Percentiles rank a stretch among this genome's conserved stretches.
These are phyloP conservation scores for Tetradesmus obliquus DNA, from an alignment of 139 green algal genomes.

Conservation along the genomic window DNA sequence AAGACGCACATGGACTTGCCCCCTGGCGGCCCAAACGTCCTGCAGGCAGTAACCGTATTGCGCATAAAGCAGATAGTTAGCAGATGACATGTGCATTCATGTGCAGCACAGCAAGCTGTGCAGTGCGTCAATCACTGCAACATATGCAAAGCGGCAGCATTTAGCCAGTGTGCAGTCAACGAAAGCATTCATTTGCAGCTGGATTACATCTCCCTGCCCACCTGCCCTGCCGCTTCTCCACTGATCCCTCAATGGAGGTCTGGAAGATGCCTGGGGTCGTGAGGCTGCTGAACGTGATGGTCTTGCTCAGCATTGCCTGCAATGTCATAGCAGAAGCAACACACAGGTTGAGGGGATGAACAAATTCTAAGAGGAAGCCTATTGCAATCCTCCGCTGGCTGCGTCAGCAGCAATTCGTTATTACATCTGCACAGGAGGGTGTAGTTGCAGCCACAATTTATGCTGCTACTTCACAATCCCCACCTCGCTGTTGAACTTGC, in stretches of 20 bases:
- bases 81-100: not conserved
- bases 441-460: too few species aligned
- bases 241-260: constrained; percentile 76
- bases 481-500: constrained; percentile 44
- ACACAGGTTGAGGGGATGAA: not conserved
- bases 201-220: not conserved
- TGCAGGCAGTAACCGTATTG: constrained; percentile 5
- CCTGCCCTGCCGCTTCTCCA: constrained; percentile 94
- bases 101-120: not conserved
- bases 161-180: too few species aligned
- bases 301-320: constrained; percentile 72
- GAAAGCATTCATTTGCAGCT: too few species aligned
- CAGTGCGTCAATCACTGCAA: not conserved
- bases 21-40: constrained; percentile 91
- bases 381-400: not conserved
- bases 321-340: not conserved
- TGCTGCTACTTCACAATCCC: not conserved
- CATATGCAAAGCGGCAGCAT: not conserved
- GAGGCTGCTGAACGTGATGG: constrained; percentile 94
- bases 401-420: not conserved
- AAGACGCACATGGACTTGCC: constrained; percentile 93
- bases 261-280: constrained; percentile 96
- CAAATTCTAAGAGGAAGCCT: not conserved
- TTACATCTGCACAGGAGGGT: too few species aligned
- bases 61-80: not conserved